phyloP scores from a whole-genome alignment of 495 filamentous ascomycete species.

The Penicillium cosmopolitanum region DNA sequence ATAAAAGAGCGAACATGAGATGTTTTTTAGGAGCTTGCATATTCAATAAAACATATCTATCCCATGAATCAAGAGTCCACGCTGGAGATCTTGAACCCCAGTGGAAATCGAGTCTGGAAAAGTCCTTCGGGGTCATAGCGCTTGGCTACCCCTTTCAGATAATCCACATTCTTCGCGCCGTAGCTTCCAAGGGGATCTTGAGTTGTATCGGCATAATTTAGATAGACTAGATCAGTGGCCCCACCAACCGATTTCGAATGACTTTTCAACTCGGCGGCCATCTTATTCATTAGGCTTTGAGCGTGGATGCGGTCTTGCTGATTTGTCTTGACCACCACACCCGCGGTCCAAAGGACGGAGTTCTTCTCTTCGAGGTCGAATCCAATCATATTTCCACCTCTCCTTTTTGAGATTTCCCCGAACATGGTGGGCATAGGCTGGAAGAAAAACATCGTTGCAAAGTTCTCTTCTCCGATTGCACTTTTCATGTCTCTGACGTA shows the following conservation, averaged over 20 bases:
- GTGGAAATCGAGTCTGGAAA: slow-evolving; percentile 47
- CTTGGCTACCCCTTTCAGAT: slow-evolving; percentile 35
- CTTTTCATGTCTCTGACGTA: slow-evolving; percentile 22
- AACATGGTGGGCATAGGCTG: slow-evolving; percentile 30
- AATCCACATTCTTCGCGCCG: slow-evolving; percentile 41
- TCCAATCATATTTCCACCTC: slow-evolving; percentile 31
- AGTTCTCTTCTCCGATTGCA: slow-evolving; percentile 16
- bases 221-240: slow-evolving; percentile 30
- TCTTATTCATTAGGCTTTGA: slow-evolving; percentile 14
- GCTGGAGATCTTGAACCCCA: slow-evolving; percentile 33
- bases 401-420: slow-evolving; percentile 14
- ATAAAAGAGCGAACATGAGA: background rate
- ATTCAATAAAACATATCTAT: background rate
- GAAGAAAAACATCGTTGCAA: slow-evolving; percentile 20
- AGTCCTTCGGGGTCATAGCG: slow-evolving; percentile 52
- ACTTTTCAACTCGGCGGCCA: slow-evolving; percentile 19
- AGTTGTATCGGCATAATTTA: slow-evolving; percentile 40
- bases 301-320: slow-evolving; percentile 20
- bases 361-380: slow-evolving; percentile 27
- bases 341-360: slow-evolving; percentile 24
- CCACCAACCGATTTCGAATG: slow-evolving; percentile 30
- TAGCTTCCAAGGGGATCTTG: slow-evolving; percentile 52
- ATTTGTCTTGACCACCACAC: background rate
- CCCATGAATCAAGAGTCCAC: background rate
- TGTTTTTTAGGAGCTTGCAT: background rate